Base-by-base conservation (phyloP, 2,329 filamentous ascomycete genomes). In the Tympanopsis confertula region DNA sequence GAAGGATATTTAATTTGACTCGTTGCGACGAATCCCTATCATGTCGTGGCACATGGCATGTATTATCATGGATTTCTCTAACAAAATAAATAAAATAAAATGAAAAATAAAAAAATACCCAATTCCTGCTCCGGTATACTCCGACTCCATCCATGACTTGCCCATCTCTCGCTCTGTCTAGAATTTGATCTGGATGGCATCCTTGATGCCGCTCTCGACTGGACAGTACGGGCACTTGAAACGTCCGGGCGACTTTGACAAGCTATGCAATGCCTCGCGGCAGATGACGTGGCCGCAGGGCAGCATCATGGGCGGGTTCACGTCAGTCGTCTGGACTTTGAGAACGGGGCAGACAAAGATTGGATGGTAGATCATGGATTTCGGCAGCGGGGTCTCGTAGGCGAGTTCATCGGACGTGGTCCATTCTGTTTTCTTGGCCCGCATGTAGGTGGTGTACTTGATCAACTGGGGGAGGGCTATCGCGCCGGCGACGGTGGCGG, bases 151-250 rank as follows among this genome's bases (percentile, higher is more conserved):
- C n/a, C n/a, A n/a, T n/a, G n/a, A n/a, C n/a, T n/a, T n/a, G n/a
- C n/a, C n/a, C n/a, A n/a, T n/a, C n/a, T n/a, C n/a, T n/a, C n/a
- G 5, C 26, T 3, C 3, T 5, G 35, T 18, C 57, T 61, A 86
- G 33, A 87, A 57, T 37, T 77, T 76, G 35, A 91, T 81, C 54
- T 80, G 77, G 47, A 67, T 72, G 5, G 87, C 86, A 39, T 95
- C 86, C 46, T 75, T 78, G 2, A 83, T 66, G 45, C 80, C 69
- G 35, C 86, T 86, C 59, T 96, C 89, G 20, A 65, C 77, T 0
- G 91, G 91, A 53, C 91, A 98, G 55, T 98, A 98, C 0, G 91
- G 91, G 51, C 91, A 98, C 58, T 98, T 98, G 68, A 93, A 93
- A 42, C 82, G 68, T 30, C 66, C 72, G 1, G 66, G 72, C 0